Percentiles rank a stretch among this genome's conserved stretches.
Evolutionary conservation across 2,329 filamentous ascomycete genomes (phyloP).

Genomic region (Beauveria caledonica): DNA sequence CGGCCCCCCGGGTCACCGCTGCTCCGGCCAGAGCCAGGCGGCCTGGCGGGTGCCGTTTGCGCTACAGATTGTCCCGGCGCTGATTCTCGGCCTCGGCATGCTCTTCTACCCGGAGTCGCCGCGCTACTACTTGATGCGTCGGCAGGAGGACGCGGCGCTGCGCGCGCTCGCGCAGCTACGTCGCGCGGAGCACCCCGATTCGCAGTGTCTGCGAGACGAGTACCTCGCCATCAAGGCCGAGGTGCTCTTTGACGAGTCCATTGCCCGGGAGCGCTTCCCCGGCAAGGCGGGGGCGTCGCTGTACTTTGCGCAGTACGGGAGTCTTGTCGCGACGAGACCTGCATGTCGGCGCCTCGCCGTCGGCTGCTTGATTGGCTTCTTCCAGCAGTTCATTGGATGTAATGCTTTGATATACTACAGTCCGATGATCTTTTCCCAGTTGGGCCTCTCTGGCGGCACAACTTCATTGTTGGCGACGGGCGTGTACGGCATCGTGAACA

Average conservation of each 20-base stretch:
- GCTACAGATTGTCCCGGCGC: constrained; percentile 45
- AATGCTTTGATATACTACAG: constrained; percentile 42
- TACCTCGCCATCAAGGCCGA: constrained; percentile 30
- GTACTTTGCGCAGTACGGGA: constrained; percentile 23
- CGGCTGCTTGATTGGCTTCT: constrained; percentile 46
- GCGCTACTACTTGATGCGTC: constrained; percentile 25
- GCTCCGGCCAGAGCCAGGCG: constrained; percentile 34
- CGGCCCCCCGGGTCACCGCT: constrained; percentile 26
- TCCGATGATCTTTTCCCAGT: constrained; percentile 34
- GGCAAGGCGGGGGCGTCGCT: constrained; percentile 23
- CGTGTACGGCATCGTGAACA: constrained; percentile 49
- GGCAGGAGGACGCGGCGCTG: constrained; percentile 24
- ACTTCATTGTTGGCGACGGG: constrained; percentile 45
- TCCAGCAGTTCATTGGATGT: constrained; percentile 43
- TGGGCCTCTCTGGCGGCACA: constrained; percentile 35
- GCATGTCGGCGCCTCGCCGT: constrained; percentile 39
- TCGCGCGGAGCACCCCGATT: constrained; percentile 22
- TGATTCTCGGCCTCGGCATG: constrained; percentile 47
- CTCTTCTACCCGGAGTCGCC: constrained; percentile 39
- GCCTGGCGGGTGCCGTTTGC: constrained; percentile 41
- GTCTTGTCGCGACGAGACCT: constrained; percentile 22
- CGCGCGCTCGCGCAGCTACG: constrained; percentile 24
- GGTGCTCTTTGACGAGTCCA: constrained; percentile 27
- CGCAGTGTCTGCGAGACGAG: constrained; percentile 23
- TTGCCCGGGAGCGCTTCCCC: constrained; percentile 21